Percentiles rank a stretch among this genome's conserved stretches.
Conservation (phyloP, 495 filamentous ascomycete genomes). For the Penicillium mononematosum region DNA sequence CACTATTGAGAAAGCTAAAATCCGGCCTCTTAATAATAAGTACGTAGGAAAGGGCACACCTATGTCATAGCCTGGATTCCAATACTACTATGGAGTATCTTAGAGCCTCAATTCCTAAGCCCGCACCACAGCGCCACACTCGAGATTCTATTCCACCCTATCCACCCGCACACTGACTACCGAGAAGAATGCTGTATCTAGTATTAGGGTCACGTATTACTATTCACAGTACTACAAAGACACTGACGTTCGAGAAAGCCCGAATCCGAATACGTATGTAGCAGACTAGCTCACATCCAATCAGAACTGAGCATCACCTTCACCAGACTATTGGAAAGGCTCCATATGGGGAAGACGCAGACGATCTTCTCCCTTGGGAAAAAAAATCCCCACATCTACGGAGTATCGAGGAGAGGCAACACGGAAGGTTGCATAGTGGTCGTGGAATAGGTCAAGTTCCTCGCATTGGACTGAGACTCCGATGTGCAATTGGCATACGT, state of each 20-base stretch:
- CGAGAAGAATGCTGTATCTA: background rate
- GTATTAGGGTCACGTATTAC: background rate
- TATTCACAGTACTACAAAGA: background rate
- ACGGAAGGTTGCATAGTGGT: conserved; percentile 15
- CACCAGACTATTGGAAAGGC: conserved; percentile 10
- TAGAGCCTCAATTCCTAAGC: conserved; percentile 1
- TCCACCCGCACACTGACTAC: background rate
- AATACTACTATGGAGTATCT: background rate
- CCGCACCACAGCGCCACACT: background rate
- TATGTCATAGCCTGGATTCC: background rate
- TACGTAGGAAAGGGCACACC: background rate
- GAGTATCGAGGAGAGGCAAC: conserved; percentile 1
- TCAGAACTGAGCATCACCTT: background rate
- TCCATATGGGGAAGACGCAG: conserved; percentile 13
- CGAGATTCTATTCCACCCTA: background rate
- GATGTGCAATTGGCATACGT: background rate
- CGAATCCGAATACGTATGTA: background rate
- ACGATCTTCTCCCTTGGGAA: conserved; percentile 8
- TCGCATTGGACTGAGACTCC: conserved; percentile 11
- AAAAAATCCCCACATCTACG: background rate
- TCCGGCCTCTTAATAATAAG: background rate
- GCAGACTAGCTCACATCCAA: conserved; percentile 8
- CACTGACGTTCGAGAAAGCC: background rate
- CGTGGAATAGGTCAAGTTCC: conserved; percentile 1
- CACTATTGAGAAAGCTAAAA: background rate